Evolutionary conservation across 2,329 filamentous ascomycete species (phyloP), one percentile per base, ranked within the genome.

Genomic region (Alternaria panax): DNA sequence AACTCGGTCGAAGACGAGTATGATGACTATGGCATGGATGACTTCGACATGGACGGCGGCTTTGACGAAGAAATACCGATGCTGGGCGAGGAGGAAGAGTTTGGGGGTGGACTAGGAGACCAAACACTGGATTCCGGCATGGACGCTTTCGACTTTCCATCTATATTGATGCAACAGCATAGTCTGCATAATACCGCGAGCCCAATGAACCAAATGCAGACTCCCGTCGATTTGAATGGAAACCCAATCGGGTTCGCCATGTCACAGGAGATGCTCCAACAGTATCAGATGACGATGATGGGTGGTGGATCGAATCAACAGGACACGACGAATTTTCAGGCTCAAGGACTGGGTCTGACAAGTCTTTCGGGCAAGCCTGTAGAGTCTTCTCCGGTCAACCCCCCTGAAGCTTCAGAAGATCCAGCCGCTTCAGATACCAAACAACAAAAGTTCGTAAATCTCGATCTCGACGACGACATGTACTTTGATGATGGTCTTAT

Each of bases 401-500:
- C 64, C 3, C 54, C 47, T 1, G 62, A 66, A 9, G 63, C 59
- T 1, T 60, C 59, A 11, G 54, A 58, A 11, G 48, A 63, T 11
- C 58, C 28, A 27, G 51, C 48, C 5, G 45, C 45, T 7, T 42
- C 28, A 9, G 51, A 50, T n/a, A 56, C 65, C 38, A 51, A 66
- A 7, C 48, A 64, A 32, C 51, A 50, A 28, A 56, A 53, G 38
- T 56, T 60, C 28, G 59, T 42, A 18, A 43, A 59, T 2, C n/a
- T 63, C 12, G 67, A 68, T 47, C 64, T 76, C 16, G 77, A 51
- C 22, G 83, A 86, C 65, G 89, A 92, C 63, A 79, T 91, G 28
- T 92, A 91, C 73, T 92, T 89, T 69, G 88, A 90, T 63, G 87
- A 88, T 69, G 88, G 88, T 2, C 77, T 87, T 65, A 82, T 84